A percentile compares a stretch with the other conserved stretches of the same genome.
Evolutionary conservation across 345 rosid species (phyloP).

Genomic region (Gossypium arboreum): DNA sequence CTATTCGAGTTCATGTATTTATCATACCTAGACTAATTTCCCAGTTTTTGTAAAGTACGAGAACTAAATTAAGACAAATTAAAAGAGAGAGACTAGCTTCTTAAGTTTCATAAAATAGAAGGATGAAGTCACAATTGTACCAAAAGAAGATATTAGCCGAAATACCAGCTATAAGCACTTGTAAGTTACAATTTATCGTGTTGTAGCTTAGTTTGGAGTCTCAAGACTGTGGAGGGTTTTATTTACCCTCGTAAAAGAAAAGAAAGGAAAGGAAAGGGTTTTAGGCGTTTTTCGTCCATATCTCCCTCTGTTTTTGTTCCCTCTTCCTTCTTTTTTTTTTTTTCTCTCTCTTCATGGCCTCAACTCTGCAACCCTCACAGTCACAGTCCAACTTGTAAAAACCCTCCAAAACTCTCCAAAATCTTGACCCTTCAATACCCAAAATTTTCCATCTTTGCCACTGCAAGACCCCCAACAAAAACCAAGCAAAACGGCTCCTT

Average conservation of each 20-base stretch:
- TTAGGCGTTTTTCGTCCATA: conserved; percentile 8
- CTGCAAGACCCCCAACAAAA: conserved; percentile 1
- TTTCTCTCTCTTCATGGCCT: conserved; percentile 18
- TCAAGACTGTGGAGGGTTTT: conserved; percentile 8
- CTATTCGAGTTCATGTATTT: no score
- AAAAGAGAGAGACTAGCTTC: no score
- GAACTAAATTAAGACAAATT: no score
- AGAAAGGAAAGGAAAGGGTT: conserved; percentile 23
- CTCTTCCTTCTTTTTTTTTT: neutral
- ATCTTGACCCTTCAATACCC: conserved; percentile 4
- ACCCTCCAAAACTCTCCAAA: neutral
- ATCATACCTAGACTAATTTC: no score
- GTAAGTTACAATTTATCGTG: no score
- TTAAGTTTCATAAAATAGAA: no score
- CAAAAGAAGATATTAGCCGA: neutral
- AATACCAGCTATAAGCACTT: neutral
- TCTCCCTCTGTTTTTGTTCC: neutral
- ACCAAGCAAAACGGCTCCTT: conserved; percentile 38
- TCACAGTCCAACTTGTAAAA: conserved; percentile 31
- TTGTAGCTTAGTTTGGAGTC: neutral
- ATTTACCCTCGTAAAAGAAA: neutral
- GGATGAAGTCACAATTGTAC: no score
- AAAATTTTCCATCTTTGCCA: neutral
- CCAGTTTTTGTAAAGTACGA: no score
- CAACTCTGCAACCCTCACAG: conserved; percentile 12